These are phyloP conservation scores for Salvia rosmarinus DNA, from an alignment of 257 asterid genomes.

Conservation along the genomic window DNA sequence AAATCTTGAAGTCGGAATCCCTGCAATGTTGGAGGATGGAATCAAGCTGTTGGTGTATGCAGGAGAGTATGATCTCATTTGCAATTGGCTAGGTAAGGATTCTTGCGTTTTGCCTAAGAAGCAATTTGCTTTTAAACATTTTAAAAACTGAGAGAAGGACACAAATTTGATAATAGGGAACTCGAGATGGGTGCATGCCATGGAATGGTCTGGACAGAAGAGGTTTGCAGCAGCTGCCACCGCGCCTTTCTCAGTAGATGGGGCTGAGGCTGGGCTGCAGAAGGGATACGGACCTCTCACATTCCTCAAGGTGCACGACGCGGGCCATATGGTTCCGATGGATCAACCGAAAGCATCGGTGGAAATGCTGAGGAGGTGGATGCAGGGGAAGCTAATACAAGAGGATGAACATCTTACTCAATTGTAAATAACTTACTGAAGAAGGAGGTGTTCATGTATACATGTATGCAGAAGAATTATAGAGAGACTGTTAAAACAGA, in stretches of 20 bases:
- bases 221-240: slow-evolving; percentile 48
- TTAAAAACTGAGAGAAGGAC: neutral
- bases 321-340: too few species aligned
- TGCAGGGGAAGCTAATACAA: slow-evolving; percentile 43
- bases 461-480: too few species aligned
- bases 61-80: slow-evolving; percentile 69
- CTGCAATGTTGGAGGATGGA: slow-evolving; percentile 62
- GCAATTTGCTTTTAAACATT: too few species aligned
- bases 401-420: slow-evolving; percentile 36
- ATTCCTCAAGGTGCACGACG: too few species aligned
- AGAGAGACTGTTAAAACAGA: too few species aligned
- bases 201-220: slow-evolving; percentile 74
- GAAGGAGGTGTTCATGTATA: too few species aligned
- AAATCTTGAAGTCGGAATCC: slow-evolving; percentile 64
- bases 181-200: slow-evolving; percentile 77
- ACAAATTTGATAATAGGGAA: slow-evolving; percentile 46
- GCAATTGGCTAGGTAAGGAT: slow-evolving; percentile 62
- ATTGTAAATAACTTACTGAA: too few species aligned
- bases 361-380: slow-evolving; percentile 69
- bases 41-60: slow-evolving; percentile 59
- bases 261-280: slow-evolving; percentile 60
- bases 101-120: too few species aligned
- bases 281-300: slow-evolving; percentile 59
- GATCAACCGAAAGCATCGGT: slow-evolving; percentile 72
- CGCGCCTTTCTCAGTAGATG: slow-evolving; percentile 50